These are phyloP conservation scores for Paecilomyces variotii DNA, from an alignment of 2,329 filamentous ascomycete genomes.

Conservation along the genomic window DNA sequence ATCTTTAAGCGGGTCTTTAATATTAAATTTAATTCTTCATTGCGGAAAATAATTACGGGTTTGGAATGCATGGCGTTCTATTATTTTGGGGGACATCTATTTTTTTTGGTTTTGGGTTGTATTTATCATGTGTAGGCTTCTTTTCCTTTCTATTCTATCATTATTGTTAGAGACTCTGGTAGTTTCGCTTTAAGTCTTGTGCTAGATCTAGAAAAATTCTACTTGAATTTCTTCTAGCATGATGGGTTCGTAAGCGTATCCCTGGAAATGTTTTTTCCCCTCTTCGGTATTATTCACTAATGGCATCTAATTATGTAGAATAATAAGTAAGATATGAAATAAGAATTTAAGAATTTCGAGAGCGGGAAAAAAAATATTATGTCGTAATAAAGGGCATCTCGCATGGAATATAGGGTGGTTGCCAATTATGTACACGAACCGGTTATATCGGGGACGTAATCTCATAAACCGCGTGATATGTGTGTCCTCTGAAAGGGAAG, in stretches of 20 bases:
- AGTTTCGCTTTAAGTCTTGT: background rate
- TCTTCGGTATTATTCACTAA: background rate
- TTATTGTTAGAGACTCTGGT: background rate
- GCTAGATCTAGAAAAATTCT: too few species aligned
- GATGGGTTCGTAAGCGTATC: too few species aligned
- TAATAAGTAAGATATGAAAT: background rate
- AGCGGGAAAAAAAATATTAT: background rate
- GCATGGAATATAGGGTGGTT: too few species aligned
- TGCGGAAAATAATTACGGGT: too few species aligned
- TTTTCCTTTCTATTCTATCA: background rate
- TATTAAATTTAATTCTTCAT: too few species aligned
- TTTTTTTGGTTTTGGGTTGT: constrained; percentile 1
- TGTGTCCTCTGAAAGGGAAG: background rate
- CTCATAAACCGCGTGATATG: background rate
- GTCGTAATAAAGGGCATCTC: background rate
- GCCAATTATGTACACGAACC: background rate
- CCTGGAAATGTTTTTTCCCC: too few species aligned
- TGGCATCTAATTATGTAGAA: background rate
- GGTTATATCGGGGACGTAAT: background rate
- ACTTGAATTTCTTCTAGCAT: too few species aligned
- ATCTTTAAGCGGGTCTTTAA: background rate
- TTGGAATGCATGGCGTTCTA: too few species aligned
- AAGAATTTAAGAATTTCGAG: background rate
- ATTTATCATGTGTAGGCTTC: constrained; percentile 1
- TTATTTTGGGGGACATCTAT: too few species aligned